Evolutionary conservation across 768 basidiomycete genomes (phyloP), one percentile per base, ranked within the genome.

Genomic region (Mrakia blollopis): DNA sequence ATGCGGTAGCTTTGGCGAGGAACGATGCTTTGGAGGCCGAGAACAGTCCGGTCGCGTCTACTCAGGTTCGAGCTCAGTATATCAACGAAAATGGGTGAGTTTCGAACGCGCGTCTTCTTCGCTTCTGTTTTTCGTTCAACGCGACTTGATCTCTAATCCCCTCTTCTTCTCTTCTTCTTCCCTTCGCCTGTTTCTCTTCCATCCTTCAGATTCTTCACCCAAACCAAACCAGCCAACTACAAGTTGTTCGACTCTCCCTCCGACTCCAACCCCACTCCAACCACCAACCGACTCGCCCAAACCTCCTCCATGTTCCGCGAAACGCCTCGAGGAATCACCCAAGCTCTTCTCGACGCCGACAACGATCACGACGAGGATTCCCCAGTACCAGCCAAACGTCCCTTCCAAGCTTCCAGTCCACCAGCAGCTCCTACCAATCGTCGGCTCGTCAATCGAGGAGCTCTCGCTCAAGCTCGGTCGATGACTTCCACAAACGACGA

Each of bases 11-110:
- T 10, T 79, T 79, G 28, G 79, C 78, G 57, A 77, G 79, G 62
- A 76, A 80, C 23, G 41, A 60, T 35, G 57, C 61, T 13, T 68
- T 77, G 28, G 69, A 71, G 44, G 30, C 50, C 18, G 79, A 81
- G 47, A 41, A 11, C 39, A 11, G 11, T n/a, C n/a, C n/a, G 37
- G 65, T n/a, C 5, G 50, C 52, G 41, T 11, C 72, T 0, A 54
- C 63, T 0, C 72, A 78, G 41, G 78, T 80, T 8, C 79, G 77
- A 28, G 63, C 71, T 61, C 78, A 78, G 52, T 83, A 81, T 62
- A 78, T 83, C 65, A 83, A 83, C 62, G 78, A 80, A 21, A 75
- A 79, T 72, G 83, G 83, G 81, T 83, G 30, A 73, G 81, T 76
- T 30, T 9, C n/a, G 21, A 32, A 37, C 25, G 14, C 4, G 9